Evolutionary conservation across 257 asterid species (phyloP), one percentile per base, ranked within the genome.

Genomic region (Gentiana macrophylla): DNA sequence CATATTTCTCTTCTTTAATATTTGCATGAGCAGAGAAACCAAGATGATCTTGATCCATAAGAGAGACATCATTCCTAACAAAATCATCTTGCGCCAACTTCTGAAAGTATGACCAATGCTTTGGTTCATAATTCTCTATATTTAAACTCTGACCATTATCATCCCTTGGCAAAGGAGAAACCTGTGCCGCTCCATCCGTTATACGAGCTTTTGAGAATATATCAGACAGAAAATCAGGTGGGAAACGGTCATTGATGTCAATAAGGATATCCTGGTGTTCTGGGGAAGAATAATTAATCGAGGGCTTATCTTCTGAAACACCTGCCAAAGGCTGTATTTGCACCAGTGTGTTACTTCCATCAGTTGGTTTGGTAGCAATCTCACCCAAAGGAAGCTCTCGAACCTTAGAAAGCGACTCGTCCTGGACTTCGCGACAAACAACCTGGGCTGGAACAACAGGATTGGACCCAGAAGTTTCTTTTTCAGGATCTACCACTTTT

Each of bases 61-160:
- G 86, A 65, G 94, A 89, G 64, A 86, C 79, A 67, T 86, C 94
- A 59, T 78, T 90, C 72, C 81, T 76, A 35, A 82, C 53, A 76
- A 90, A 86, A 64, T 73, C 91, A 74, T 84, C 87, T 62, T 96
- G 94, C 35, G 91, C 94, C 78, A 86, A 73, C 66, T 84, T 82
- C 74, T 84, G 86, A 75, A 90, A 90, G 82, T 80, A 90, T 58
- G 97, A 90, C 97, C 97, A 90, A 69, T 71, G 87, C 67, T 86
- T 71, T 34, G 97, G 97, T 8, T 90, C 97, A 59, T 82, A 91
- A 69, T 86, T 90, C 69, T 84, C 88, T 51, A 84, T 66, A 74
- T 90, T 90, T 73, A 90, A 67, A 61, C 97, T 90, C 83, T 77
- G 49, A 61, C 86, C 94, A 57, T 80, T 84, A 55, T 79, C 91